phyloP scores from a whole-genome alignment of 2,329 filamentous ascomycete genomes.

The Botrytis elliptica region DNA sequence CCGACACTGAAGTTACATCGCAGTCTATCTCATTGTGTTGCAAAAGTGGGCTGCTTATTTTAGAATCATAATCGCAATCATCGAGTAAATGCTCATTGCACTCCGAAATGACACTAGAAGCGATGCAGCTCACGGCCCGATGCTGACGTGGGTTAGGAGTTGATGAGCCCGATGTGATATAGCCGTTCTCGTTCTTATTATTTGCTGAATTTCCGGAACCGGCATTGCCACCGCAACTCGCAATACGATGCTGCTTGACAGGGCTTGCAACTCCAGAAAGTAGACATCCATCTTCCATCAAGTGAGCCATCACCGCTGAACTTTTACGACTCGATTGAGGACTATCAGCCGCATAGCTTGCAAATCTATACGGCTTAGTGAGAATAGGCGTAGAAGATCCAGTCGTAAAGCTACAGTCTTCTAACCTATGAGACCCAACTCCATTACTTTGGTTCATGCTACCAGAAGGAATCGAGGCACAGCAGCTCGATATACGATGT shows the following conservation, averaged over 20 bases:
- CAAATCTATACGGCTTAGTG: slow-evolving; percentile 1
- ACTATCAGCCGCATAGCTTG: background rate
- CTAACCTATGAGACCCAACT: background rate
- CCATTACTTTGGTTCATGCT: background rate
- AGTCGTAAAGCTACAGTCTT: slow-evolving; percentile 2
- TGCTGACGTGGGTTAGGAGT: background rate
- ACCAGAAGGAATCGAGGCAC: slow-evolving; percentile 2
- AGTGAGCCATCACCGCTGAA: background rate
- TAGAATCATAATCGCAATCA: slow-evolving; percentile 9
- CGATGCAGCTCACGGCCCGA: background rate
- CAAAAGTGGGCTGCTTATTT: background rate
- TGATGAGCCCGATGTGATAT: background rate
- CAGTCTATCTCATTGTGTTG: slow-evolving; percentile 1
- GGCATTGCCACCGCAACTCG: background rate
- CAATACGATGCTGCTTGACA: background rate
- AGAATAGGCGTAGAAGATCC: slow-evolving; percentile 7
- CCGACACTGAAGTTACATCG: background rate
- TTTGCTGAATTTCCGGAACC: background rate
- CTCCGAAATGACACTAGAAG: background rate
- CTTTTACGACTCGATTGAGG: background rate
- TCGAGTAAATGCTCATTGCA: slow-evolving; percentile 9
- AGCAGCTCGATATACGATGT: slow-evolving; percentile 11
- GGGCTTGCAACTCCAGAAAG: slow-evolving; percentile 14
- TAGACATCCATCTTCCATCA: slow-evolving; percentile 13
- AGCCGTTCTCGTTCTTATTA: background rate